Evolutionary conservation across 2,329 filamentous ascomycete genomes (phyloP), one percentile per base, ranked within the genome.

Genomic region (Verticillium isaacii): DNA sequence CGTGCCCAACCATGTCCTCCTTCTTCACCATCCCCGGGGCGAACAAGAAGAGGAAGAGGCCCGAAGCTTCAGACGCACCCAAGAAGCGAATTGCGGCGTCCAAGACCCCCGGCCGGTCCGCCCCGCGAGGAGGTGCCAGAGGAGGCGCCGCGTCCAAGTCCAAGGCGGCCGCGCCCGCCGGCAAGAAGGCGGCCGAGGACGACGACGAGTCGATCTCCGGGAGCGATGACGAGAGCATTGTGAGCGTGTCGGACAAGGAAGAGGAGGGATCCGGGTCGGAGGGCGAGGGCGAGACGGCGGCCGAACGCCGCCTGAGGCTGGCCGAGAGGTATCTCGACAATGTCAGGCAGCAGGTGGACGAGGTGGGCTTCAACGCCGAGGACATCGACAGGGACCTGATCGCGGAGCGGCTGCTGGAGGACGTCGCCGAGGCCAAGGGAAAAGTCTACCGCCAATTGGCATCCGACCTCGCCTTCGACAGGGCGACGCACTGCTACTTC

Each of bases 321-420:
- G 95, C 95, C 34, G 92, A 98, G 78, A 88, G 91, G 70, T 98
- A 99, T 74, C 84, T 99, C 60, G 90, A 97, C 60, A 97, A 96
- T 72, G 88, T 97, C 65, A 87, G 90, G 70, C 85, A 90, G 70
- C 90, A 97, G 67, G 88, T 92, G 62, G 89, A 96, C 68, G 90
- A 92, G 66, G 84, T 84, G 60, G 95, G 93, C 45, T 99, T 98
- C 71, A 93, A 99, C 76, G 95, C 95, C 8, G 93, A 89, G 68
- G 92, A 98, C 60, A 91, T 99, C 62, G 95, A 98, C 77, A 85
- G 90, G 63, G 95, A 99, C 72, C 79, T 97, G 68, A 93, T 99
- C 69, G 93, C 94, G 52, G 91, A 96, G 74, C 83, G 93, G 68
- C 80, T 99, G 69, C 88, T 94, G 75, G 92, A 97, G 77, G 95